Base-by-base conservation (phyloP, 2,329 filamentous ascomycete genomes). In the Thelonectria rubi region DNA sequence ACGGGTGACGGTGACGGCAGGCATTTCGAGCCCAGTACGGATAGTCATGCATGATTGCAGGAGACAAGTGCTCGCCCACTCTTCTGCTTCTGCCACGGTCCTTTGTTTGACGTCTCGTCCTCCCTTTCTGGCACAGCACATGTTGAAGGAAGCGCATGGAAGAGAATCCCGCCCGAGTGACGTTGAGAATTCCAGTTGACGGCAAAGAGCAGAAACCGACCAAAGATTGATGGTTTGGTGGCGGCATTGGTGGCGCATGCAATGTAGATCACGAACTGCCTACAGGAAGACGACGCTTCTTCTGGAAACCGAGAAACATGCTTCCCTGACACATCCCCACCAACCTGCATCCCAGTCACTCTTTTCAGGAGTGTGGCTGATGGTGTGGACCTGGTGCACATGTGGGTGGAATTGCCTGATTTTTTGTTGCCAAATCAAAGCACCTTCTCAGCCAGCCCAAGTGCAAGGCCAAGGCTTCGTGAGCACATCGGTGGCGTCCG, bases 161-260 rank as follows among this genome's bases (percentile, higher is more conserved):
- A 18, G 20, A 32, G 21, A 42, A 14, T 20, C 17, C 32, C 18
- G 42, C 42, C 5, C 26, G 24, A 43, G 32, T 39, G 48, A 32
- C 32, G 34, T 34, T 21, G 39, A 55, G 48, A 18, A 43, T 45
- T 24, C n/a, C 47, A 43, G 34, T 10, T 30, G 24, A 34, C 21
- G n/a, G 46, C 42, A 24, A 58, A 30, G 8, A 40, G 49, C 42
- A 26, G 24, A 21, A 54, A 17, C 45, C 52, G 20, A 37, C 46
- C 48, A 65, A 65, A 60, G 60, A 65, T 65, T 52, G 34, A n/a
- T 37, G 26, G 30, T 52, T 43, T 60, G 55, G 62, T 11, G 14
- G 58, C 50, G 58, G 57, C 39, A 60, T 50, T 46, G 30, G 32
- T 46, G 24, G 32, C 46, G 54, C 56, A 46, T 37, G 57, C 47